Conservation (phyloP, 106 monocot genomes). For the Vanilla planifolia region DNA sequence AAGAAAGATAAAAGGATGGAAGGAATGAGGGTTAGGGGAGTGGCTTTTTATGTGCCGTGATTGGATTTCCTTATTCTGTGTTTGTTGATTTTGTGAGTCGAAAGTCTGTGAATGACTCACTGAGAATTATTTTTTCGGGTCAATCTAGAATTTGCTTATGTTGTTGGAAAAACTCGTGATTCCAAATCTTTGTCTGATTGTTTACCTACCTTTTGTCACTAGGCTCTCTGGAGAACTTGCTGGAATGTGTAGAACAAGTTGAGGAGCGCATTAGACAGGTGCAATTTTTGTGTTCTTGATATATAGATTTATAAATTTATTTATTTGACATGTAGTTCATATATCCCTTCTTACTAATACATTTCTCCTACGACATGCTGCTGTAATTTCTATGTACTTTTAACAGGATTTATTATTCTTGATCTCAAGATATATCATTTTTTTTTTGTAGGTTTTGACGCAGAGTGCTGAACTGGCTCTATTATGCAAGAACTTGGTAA, state of each 20-base stretch:
- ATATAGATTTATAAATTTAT: neutral
- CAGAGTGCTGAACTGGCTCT: slow-evolving; percentile 49
- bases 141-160: too few relatives aligned
- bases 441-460: slow-evolving; percentile 47
- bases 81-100: too few relatives aligned
- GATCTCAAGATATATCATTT: neutral
- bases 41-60: too few relatives aligned
- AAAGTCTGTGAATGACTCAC: too few relatives aligned
- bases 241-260: slow-evolving; percentile 73
- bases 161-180: too few relatives aligned
- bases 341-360: too few relatives aligned
- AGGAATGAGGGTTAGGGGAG: too few relatives aligned
- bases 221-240: slow-evolving; percentile 91
- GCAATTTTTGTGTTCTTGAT: neutral
- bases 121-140: too few relatives aligned
- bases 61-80: too few relatives aligned
- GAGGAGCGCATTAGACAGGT: slow-evolving; percentile 81
- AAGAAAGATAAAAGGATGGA: too few relatives aligned
- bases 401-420: neutral
- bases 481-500: slow-evolving; percentile 85
- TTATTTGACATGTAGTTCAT: neutral
- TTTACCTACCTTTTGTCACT: too few relatives aligned
- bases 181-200: too few relatives aligned
- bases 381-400: neutral
- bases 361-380: neutral